phyloP scores from a whole-genome alignment of 441 rosid genomes.

The Omphalea diandra region DNA sequence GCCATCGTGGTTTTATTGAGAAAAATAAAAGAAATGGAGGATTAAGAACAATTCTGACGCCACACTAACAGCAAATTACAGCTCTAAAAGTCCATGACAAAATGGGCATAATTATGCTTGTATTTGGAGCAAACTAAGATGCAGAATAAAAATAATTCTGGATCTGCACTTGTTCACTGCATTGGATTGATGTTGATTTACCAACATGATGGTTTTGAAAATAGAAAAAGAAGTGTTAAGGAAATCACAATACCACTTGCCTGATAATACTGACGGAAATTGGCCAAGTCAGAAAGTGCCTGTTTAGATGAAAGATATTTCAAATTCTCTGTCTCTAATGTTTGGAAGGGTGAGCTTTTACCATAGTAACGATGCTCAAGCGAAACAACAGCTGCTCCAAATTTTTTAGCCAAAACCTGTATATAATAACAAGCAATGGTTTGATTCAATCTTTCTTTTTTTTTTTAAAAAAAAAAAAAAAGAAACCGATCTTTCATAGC shows the following conservation, averaged over 20 bases:
- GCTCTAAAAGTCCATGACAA: slow-evolving; percentile 6
- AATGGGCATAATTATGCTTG: neutral
- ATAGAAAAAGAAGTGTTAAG: neutral
- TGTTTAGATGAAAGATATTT: slow-evolving; percentile 90
- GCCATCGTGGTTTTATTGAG: neutral
- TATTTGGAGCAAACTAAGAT: neutral
- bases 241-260: slow-evolving; percentile 31
- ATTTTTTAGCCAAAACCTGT: slow-evolving; percentile 90
- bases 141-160: neutral
- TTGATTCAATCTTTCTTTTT: neutral
- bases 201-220: neutral
- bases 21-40: neutral
- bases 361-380: slow-evolving; percentile 98
- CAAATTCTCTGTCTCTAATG: slow-evolving; percentile 61
- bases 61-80: neutral
- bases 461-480: no score
- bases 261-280: slow-evolving; percentile 81
- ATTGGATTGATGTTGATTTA: neutral
- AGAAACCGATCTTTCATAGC: no score
- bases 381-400: slow-evolving; percentile 91
- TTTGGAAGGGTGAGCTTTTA: slow-evolving; percentile 81
- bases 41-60: no score
- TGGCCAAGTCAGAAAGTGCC: slow-evolving; percentile 86
- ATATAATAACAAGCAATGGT: slow-evolving; percentile 2
- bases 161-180: neutral